Evolutionary conservation across 306 rosid species (phyloP), one percentile per base, ranked within the genome.

Genomic region (Cicer chorassanicum): DNA sequence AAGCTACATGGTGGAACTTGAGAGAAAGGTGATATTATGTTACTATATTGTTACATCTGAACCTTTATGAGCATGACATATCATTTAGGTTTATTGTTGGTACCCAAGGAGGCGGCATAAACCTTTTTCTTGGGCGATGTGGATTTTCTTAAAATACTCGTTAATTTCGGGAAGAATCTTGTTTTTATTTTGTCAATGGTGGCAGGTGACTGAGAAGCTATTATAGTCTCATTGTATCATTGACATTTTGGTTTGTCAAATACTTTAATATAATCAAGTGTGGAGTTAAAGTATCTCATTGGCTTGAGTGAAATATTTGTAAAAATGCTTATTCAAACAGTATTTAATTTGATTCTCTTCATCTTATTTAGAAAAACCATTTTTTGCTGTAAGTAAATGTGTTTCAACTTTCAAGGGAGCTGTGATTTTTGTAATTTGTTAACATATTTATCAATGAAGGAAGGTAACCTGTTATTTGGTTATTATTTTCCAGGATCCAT

Each of bases 1-100:
- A 83, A 90, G 97, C 88, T 92, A 92, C 91, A 85, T 90, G 87
- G 97, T 92, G 78, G 99, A 95, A 84, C 97, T 95, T 57, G 97
- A 87, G 87, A 87, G 97, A 85, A 95, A 92, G 98, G 99, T 90
- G 86, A 83, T 54, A 73, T 39, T 63, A 13, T 59, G 68, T 74
- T 71, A 10, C 65, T 60, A 61, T 72, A 34, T 74, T 50, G 40
- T 55, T 61, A n/a, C 43, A 7, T 46, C 11, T 48, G 50, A 76
- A 41, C 63, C 60, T 76, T 56, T 72, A 18, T 38, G 41, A 24
- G 43, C 56, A 70, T 49, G 53, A 6, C 72, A 18, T 57, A 12
- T 16, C 72, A 38, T 75, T 74, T 76, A 68, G 39, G 45, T 77
- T 44, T 70, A 34, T 74, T 68, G 61, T 72, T 81, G 73, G 73